A percentile compares a stretch with the other conserved stretches of the same genome.
Evolutionary conservation across 1,284 basidiomycete genomes (phyloP).

Genomic region (Ceratobasidium sp.): DNA sequence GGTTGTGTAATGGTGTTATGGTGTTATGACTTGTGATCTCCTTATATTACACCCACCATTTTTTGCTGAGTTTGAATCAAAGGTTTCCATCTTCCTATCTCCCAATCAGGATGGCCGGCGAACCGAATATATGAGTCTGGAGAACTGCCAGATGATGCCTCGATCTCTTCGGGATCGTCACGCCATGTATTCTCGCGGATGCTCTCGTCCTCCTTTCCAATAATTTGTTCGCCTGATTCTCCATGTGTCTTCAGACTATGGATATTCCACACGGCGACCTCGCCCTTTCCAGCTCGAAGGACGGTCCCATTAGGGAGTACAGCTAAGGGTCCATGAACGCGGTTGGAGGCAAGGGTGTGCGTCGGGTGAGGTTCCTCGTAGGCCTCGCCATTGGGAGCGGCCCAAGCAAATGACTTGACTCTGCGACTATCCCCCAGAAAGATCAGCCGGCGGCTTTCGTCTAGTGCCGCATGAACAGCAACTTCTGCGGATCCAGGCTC

Average conservation of each 20-base stretch:
- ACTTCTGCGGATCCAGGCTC: conserved; percentile 9
- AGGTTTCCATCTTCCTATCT: no score
- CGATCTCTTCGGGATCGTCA: no score
- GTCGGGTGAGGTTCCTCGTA: conserved; percentile 10
- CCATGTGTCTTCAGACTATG: conserved; percentile 30
- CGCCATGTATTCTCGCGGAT: no score
- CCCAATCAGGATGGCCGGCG: no score
- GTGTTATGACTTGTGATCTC: no score
- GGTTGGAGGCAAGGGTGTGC: conserved; percentile 23
- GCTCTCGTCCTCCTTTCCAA: no score
- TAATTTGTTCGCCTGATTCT: neutral
- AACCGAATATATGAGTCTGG: no score
- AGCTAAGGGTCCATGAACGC: neutral
- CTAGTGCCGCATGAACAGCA: conserved; percentile 15
- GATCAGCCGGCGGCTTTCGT: conserved; percentile 34
- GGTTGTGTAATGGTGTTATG: no score
- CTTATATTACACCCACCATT: no score
- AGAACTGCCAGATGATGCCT: no score
- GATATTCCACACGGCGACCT: conserved; percentile 22
- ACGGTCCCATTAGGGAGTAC: conserved; percentile 22
- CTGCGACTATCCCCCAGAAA: conserved; percentile 27
- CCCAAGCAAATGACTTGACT: conserved; percentile 38
- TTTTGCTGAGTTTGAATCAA: no score
- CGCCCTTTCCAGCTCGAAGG: conserved; percentile 29
- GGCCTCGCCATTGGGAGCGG: neutral